Base-by-base conservation (phyloP, 495 filamentous ascomycete species). In the Penicillium daleae region DNA sequence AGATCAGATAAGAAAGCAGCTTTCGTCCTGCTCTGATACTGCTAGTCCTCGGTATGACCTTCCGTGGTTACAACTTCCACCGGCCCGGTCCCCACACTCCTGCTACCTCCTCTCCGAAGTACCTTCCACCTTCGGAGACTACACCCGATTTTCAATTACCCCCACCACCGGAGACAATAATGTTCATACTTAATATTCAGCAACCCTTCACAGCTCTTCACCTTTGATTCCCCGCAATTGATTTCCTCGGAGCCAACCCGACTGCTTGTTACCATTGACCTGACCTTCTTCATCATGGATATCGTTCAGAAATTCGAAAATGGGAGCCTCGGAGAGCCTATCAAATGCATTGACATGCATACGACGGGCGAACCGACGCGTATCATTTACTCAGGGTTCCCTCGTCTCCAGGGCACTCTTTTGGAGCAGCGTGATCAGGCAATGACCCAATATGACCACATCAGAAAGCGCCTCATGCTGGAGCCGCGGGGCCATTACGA, bases 331-430 rank as follows among this genome's bases (percentile, higher is more conserved):
- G 21, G 10, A 61, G 29, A 58, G 42, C 17, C 56, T 21, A 58
- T 58, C 29, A 21, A n/a, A n/a, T 70, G 68, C 35, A 62, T 71
- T 26, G 68, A 71, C 8, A 71, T 71, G 68, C 68, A 71, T 57
- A 71, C 68, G 24, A 60, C 68, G 24, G 68, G 68, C 29, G 68
- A 71, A 56, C 68, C 68, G 46, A 71, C 68, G 13, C 62, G 68
- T 22, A 71, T 71, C 9, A 33, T 71, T 6, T 64, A 57, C 33
- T 8, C 33, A 3, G 66, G 66, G 0, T 64, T 68, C 35, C 68
- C 68, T 27, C 39, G 42, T 21, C 32, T 71, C 15, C 59, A 39
- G 4, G 68, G 68, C 4, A 65, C 66, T 8, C 51, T 71, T 2
- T 48, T 68, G 1, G 60, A 71, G 46, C 62, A 71, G 42, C 66